These are phyloP conservation scores for Yamadazyma blattariae DNA, from an alignment of 1,139 yeast species.

Conservation along the genomic window DNA sequence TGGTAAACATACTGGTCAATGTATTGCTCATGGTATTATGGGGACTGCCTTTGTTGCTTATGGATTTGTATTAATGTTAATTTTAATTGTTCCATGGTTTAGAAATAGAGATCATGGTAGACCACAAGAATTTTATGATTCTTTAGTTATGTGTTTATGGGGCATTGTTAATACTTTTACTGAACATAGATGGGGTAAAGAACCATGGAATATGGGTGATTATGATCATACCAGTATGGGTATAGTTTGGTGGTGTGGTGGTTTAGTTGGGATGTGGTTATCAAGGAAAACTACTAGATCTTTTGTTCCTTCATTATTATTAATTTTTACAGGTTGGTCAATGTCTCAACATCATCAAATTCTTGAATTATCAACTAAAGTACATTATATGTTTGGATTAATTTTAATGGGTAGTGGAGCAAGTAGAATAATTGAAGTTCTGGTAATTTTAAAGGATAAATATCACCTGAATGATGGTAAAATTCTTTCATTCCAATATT, in stretches of 20 bases:
- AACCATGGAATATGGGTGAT: constrained; percentile 86
- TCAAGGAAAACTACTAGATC: constrained; percentile 60
- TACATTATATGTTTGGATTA: constrained; percentile 82
- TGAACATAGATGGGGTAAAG: constrained; percentile 91
- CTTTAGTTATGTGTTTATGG: constrained; percentile 78
- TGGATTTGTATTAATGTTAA: constrained; percentile 66
- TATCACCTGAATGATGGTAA: constrained; percentile 42
- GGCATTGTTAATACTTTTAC: constrained; percentile 93
- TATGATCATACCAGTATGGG: constrained; percentile 97
- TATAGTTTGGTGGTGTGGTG: constrained; percentile 94
- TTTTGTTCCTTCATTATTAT: constrained; percentile 75
- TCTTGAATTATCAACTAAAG: constrained; percentile 72
- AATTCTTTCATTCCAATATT: constrained; percentile 71
- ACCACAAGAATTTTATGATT: constrained; percentile 86
- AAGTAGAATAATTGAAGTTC: constrained; percentile 70
- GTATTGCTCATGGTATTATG: constrained; percentile 96
- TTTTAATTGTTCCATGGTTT: constrained; percentile 69
- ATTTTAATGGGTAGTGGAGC: constrained; percentile 78
- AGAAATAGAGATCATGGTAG: constrained; percentile 40
- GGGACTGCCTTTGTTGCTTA: constrained; percentile 82
- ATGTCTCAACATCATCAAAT: constrained; percentile 88
- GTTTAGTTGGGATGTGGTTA: constrained; percentile 75
- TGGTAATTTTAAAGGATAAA: constrained; percentile 61
- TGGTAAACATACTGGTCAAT: constrained; percentile 78
- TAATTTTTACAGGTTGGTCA: constrained; percentile 88